Conservation (phyloP, 2,329 filamentous ascomycete genomes). For the Penicillium sp. region DNA sequence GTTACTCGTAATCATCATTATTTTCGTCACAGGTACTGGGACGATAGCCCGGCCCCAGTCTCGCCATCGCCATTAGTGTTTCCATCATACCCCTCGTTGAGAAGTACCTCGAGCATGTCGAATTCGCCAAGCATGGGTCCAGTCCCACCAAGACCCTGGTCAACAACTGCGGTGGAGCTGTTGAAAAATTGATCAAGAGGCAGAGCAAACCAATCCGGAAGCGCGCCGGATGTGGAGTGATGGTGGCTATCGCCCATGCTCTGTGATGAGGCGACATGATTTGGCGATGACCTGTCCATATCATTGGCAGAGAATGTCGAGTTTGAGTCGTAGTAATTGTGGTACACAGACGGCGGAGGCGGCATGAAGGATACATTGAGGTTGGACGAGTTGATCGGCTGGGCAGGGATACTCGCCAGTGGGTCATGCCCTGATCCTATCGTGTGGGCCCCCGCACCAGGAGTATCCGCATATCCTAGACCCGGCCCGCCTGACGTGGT, state of each 20-base stretch:
- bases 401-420: constrained; percentile 44
- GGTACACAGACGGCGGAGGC: constrained; percentile 46
- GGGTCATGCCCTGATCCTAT: constrained; percentile 39
- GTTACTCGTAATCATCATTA: constrained; percentile 1
- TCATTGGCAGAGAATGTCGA: constrained; percentile 33
- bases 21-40: constrained; percentile 28
- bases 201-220: constrained; percentile 61
- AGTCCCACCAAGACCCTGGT: constrained; percentile 57
- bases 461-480: constrained; percentile 30
- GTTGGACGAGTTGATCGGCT: constrained; percentile 46
- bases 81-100: constrained; percentile 43
- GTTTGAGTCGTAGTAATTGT: constrained; percentile 44
- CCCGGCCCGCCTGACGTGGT: constrained; percentile 16
- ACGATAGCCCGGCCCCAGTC: constrained; percentile 17
- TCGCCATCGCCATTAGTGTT: constrained; percentile 23
- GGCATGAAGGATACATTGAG: constrained; percentile 49
- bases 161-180: constrained; percentile 43
- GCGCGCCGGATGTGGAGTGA: constrained; percentile 23
- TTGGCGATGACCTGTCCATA: constrained; percentile 28
- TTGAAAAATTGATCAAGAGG: constrained; percentile 60
- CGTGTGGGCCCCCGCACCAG: constrained; percentile 18
- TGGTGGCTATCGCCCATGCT: constrained; percentile 26
- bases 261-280: constrained; percentile 30
- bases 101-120: constrained; percentile 49
- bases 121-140: constrained; percentile 60